Evolutionary conservation across 805 yeast genomes (phyloP).

Genomic region (Cyberlindnera euphorbiae): DNA sequence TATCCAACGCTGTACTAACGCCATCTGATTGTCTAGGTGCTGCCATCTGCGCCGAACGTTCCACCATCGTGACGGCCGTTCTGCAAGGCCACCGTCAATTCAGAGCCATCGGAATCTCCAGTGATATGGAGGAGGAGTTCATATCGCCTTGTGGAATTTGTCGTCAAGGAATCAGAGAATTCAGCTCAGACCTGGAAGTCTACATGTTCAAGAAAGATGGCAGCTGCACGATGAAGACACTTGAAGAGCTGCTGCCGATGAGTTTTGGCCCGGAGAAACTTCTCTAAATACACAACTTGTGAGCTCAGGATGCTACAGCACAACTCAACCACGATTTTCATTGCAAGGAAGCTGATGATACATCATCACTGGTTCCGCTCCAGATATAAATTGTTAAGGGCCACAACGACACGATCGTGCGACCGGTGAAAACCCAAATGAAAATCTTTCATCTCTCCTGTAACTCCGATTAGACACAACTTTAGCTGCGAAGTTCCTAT

Average conservation of each 20-base stretch:
- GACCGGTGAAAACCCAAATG: neutral
- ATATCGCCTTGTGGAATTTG: conserved; percentile 94
- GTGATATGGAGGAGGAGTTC: conserved; percentile 47
- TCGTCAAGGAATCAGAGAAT: conserved; percentile 85
- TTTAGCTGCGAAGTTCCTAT: too few relatives aligned
- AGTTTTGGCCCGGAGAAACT: conserved; percentile 77
- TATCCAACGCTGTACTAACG: neutral
- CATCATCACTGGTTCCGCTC: too few relatives aligned
- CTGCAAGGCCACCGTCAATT: conserved; percentile 39
- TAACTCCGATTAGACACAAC: too few relatives aligned
- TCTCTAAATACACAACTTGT: neutral
- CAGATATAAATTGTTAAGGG: too few relatives aligned
- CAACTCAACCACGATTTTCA: too few relatives aligned
- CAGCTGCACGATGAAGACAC: conserved; percentile 37
- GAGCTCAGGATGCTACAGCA: too few relatives aligned
- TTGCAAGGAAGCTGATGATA: too few relatives aligned
- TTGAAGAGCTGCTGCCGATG: conserved; percentile 68
- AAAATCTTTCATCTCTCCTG: neutral
- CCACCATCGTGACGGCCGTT: conserved; percentile 56
- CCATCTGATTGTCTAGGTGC: too few relatives aligned
- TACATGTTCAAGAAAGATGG: conserved; percentile 66
- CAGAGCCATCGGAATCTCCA: conserved; percentile 61
- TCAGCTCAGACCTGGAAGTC: conserved; percentile 53
- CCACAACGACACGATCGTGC: neutral
- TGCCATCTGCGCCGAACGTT: conserved; percentile 71